These are phyloP conservation scores for Chenopodium album DNA, from an alignment of 148 eudicot genomes.

Conservation along the genomic window DNA sequence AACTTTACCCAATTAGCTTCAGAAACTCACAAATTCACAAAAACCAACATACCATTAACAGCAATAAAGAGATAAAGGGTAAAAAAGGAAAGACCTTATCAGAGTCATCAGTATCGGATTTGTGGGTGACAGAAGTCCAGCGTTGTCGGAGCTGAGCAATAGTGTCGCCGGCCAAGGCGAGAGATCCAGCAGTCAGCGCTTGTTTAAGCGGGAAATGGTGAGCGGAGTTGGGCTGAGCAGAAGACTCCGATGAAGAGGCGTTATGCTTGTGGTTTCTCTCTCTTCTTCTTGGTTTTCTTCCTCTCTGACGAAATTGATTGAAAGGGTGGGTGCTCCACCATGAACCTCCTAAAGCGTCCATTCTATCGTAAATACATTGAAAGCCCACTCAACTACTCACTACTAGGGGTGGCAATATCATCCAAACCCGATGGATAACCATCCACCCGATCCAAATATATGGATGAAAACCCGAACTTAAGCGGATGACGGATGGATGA, in stretches of 20 bases:
- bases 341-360: constrained; percentile 51
- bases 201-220: constrained; percentile 68
- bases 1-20: not conserved
- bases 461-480: too few species aligned
- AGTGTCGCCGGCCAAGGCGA: constrained; percentile 83
- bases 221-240: constrained; percentile 26
- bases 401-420: too few species aligned
- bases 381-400: too few species aligned
- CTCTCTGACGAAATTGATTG: constrained; percentile 4
- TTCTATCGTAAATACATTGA: constrained; percentile 4
- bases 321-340: constrained; percentile 44
- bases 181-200: constrained; percentile 68
- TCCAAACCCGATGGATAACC: too few species aligned
- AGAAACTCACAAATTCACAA: not conserved
- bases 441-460: too few species aligned
- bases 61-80: not conserved
- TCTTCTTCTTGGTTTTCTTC: constrained; percentile 14
- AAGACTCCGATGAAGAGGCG: constrained; percentile 36
- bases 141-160: constrained; percentile 71
- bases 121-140: constrained; percentile 27
- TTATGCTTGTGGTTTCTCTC: constrained; percentile 16
- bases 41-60: not conserved
- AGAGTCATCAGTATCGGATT: constrained; percentile 12
- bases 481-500: too few species aligned
- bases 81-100: constrained; percentile 37